Conservation (phyloP, 345 rosid species). For the Rhodamnia rubescens region DNA sequence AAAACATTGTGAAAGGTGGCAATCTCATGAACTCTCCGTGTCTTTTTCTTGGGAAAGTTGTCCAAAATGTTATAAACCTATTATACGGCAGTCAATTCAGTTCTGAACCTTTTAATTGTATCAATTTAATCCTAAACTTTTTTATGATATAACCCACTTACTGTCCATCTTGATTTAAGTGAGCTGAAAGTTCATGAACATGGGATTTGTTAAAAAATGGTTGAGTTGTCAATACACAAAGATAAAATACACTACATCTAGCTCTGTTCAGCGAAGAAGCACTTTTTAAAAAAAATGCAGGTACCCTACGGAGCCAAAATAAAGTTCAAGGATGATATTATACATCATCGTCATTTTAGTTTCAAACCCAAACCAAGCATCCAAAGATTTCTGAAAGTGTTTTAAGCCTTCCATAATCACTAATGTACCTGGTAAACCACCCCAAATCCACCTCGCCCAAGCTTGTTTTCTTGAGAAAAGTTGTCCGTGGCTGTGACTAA, state of each 20-base stretch:
- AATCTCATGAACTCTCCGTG: background rate
- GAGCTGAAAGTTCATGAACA: too few species aligned
- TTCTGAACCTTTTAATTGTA: too few species aligned
- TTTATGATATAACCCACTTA: too few species aligned
- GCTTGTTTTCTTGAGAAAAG: background rate
- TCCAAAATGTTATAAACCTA: too few species aligned
- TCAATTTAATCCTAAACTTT: too few species aligned
- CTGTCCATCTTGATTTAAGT: too few species aligned
- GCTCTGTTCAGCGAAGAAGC: too few species aligned
- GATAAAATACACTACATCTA: too few species aligned
- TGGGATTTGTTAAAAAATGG: too few species aligned
- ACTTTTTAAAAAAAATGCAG: background rate
- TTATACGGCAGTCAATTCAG: too few species aligned
- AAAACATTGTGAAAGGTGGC: background rate
- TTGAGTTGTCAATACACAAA: too few species aligned
- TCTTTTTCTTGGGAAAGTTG: background rate
- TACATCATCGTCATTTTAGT: background rate
- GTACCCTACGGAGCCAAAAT: background rate
- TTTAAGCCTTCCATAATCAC: background rate
- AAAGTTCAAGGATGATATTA: background rate
- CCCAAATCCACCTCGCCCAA: background rate
- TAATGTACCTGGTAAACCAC: conserved; percentile 8
- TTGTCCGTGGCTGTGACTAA: conserved; percentile 3
- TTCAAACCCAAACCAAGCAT: background rate
- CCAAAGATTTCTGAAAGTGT: background rate